These are phyloP conservation scores for Saccharomycopsis fibuligera DNA, from an alignment of 805 yeast genomes.

Conservation along the genomic window DNA sequence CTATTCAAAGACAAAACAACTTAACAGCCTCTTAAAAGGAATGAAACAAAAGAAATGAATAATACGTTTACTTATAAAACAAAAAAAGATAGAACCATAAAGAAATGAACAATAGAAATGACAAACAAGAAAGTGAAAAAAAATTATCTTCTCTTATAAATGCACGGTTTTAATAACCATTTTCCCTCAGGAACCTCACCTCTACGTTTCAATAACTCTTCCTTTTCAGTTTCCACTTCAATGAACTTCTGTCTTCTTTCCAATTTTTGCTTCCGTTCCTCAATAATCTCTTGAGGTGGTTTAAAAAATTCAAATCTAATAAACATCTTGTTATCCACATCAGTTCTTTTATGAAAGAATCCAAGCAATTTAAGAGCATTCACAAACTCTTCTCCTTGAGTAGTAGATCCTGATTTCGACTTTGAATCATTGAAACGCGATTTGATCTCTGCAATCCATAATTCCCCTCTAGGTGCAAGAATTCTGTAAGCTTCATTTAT, in stretches of 20 bases:
- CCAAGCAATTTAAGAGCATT: conserved; percentile 72
- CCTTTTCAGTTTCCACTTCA: conserved; percentile 61
- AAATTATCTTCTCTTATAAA: conserved; percentile 74
- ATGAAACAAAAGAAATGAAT: too few species aligned
- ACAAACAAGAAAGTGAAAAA: background rate
- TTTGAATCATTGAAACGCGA: conserved; percentile 73
- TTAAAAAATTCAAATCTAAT: conserved; percentile 90
- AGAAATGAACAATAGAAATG: too few species aligned
- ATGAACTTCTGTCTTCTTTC: conserved; percentile 61
- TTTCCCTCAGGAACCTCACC: conserved; percentile 61
- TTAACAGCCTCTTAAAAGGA: too few species aligned
- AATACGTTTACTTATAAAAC: too few species aligned
- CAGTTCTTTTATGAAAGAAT: conserved; percentile 82
- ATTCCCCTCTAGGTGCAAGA: conserved; percentile 83
- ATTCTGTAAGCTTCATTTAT: conserved; percentile 84
- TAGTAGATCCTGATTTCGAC: background rate
- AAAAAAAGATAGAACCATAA: too few species aligned
- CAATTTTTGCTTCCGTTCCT: conserved; percentile 54
- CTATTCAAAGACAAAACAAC: too few species aligned
- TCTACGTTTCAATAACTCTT: conserved; percentile 51
- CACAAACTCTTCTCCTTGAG: conserved; percentile 70
- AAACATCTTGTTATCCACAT: conserved; percentile 86
- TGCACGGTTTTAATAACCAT: conserved; percentile 93
- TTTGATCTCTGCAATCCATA: conserved; percentile 97
- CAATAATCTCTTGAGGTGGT: conserved; percentile 64